Evolutionary conservation across 108 stramenopile species (phyloP).

Genomic region (Skeletonema grethae): DNA sequence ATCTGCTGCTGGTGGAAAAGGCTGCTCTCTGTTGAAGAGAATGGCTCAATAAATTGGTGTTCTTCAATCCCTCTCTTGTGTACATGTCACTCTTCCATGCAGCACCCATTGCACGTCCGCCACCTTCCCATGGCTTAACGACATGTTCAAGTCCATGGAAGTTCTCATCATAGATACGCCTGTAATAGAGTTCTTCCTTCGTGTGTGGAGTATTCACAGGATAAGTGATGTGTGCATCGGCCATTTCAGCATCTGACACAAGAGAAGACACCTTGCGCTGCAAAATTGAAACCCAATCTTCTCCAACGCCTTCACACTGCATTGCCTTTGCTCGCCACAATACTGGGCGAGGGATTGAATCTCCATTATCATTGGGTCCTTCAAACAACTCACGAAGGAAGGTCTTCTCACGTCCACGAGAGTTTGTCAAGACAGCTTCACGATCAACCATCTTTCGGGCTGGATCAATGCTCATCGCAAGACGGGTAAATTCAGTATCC

Average conservation of each 20-base stretch:
- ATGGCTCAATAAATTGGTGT: conserved; percentile 62
- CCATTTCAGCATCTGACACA: conserved; percentile 76
- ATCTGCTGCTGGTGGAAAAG: conserved; percentile 29
- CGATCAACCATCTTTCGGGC: conserved; percentile 65
- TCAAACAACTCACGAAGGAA: conserved; percentile 68
- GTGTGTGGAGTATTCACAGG: conserved; percentile 79
- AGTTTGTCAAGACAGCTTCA: conserved; percentile 60
- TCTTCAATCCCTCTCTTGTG: conserved; percentile 68
- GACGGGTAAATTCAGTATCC: conserved; percentile 68
- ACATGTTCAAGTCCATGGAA: conserved; percentile 70
- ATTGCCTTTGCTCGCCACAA: conserved; percentile 85
- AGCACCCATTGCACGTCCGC: conserved; percentile 73
- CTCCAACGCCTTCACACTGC: conserved; percentile 86
- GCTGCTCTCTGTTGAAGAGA: conserved; percentile 52
- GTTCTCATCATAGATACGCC: conserved; percentile 67
- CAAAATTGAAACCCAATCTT: conserved; percentile 79
- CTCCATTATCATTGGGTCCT: conserved; percentile 64
- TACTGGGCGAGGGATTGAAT: conserved; percentile 65
- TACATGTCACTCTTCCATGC: conserved; percentile 72
- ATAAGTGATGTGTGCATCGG: conserved; percentile 52
- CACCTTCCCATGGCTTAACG: conserved; percentile 73
- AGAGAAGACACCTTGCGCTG: conserved; percentile 63
- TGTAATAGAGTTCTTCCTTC: conserved; percentile 82
- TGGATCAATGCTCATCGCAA: conserved; percentile 75
- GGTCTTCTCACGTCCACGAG: conserved; percentile 71